Evolutionary conservation across 179 eudicot genomes (phyloP).

Genomic region (Corrigiola litoralis): DNA sequence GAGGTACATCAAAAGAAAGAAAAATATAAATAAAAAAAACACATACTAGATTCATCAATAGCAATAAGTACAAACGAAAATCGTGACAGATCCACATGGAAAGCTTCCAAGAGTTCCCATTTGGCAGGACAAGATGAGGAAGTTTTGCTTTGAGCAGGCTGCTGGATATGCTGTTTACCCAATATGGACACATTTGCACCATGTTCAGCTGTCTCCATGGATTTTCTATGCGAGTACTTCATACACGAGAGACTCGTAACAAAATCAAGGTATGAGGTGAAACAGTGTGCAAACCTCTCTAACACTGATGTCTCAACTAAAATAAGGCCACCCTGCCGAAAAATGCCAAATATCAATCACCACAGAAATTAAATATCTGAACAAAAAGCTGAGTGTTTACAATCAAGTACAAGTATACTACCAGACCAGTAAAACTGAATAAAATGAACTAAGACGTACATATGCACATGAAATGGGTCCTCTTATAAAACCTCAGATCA

Average conservation of each 20-base stretch:
- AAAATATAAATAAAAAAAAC: background rate
- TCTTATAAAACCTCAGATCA: too few relatives aligned
- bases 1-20: background rate
- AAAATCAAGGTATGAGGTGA: constrained; percentile 38
- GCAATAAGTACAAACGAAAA: constrained; percentile 54
- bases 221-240: constrained; percentile 23
- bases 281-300: constrained; percentile 41
- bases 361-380: background rate
- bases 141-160: constrained; percentile 18
- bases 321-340: constrained; percentile 74
- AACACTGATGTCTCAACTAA: constrained; percentile 51
- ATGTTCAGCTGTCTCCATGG: constrained; percentile 27
- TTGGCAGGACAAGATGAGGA: constrained; percentile 21
- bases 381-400: background rate
- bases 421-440: too few relatives aligned
- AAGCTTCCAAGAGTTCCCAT: constrained; percentile 46
- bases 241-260: constrained; percentile 37
- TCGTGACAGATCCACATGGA: constrained; percentile 46
- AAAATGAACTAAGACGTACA: too few relatives aligned
- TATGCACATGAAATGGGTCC: too few relatives aligned
- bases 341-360: constrained; percentile 22
- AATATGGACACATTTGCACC: constrained; percentile 26
- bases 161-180: constrained; percentile 20
- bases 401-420: background rate
- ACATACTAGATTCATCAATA: constrained; percentile 64